phyloP scores from a whole-genome alignment of 106 monocot genomes.

The Allium cepa region DNA sequence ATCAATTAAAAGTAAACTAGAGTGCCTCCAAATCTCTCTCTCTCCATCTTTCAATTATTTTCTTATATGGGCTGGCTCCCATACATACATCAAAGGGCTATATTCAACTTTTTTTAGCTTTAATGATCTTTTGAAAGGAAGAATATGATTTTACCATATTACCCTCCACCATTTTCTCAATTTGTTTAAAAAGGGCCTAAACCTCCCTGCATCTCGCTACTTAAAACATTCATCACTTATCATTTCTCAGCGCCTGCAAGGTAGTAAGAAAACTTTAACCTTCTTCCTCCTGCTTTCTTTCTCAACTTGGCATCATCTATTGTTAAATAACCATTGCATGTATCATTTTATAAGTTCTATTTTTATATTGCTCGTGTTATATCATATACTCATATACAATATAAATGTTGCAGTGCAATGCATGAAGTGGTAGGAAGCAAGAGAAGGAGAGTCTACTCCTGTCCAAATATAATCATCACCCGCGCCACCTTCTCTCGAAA shows the following conservation, averaged over 20 bases:
- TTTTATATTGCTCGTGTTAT: no score
- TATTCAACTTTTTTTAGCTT: not conserved
- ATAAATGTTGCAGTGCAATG: not conserved
- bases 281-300: not conserved
- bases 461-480: conserved; percentile 4
- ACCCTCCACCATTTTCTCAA: not conserved
- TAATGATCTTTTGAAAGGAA: not conserved
- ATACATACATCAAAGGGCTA: not conserved
- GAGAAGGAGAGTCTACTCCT: conserved; percentile 22
- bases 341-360: no score
- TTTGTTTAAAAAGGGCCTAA: not conserved
- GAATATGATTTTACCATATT: conserved; percentile 1
- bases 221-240: not conserved
- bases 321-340: not conserved
- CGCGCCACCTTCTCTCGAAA: conserved; percentile 24
- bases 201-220: not conserved
- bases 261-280: not conserved
- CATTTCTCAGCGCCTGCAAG: not conserved
- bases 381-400: no score
- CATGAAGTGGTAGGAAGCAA: conserved; percentile 14
- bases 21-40: conserved; percentile 5
- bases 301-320: not conserved
- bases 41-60: conserved; percentile 7
- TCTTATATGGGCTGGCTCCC: conserved; percentile 7
- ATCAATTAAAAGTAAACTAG: not conserved